Evolutionary conservation across 805 yeast genomes (phyloP).

Genomic region (Komagataella phaffii): DNA sequence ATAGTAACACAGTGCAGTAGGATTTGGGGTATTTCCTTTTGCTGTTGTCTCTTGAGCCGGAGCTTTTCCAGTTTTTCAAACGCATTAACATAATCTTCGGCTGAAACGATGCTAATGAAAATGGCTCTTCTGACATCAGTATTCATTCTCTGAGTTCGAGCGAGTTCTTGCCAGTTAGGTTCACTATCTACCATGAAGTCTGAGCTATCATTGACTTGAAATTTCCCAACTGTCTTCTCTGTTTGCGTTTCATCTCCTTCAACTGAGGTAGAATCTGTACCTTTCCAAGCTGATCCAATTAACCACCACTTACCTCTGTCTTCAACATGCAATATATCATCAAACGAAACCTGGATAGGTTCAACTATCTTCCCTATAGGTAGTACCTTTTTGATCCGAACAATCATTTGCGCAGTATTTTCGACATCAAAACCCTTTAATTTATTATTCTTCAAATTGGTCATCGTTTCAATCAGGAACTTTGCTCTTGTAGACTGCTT

Average conservation of each 20-base stretch:
- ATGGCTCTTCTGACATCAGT: slow-evolving; percentile 92
- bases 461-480: slow-evolving; percentile 74
- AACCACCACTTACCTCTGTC: slow-evolving; percentile 98
- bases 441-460: slow-evolving; percentile 79
- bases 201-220: slow-evolving; percentile 22
- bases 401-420: slow-evolving; percentile 33
- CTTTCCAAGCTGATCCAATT: slow-evolving; percentile 96
- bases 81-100: slow-evolving; percentile 84
- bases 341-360: slow-evolving; percentile 71
- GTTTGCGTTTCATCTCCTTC: not conserved
- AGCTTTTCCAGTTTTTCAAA: slow-evolving; percentile 70
- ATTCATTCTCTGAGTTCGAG: slow-evolving; percentile 82
- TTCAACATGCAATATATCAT: slow-evolving; percentile 67
- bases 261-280: slow-evolving; percentile 22
- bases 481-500: slow-evolving; percentile 42
- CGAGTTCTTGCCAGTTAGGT: slow-evolving; percentile 84
- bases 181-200: slow-evolving; percentile 48
- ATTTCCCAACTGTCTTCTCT: slow-evolving; percentile 4
- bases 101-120: slow-evolving; percentile 89
- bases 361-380: slow-evolving; percentile 45
- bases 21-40: slow-evolving; percentile 77
- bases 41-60: slow-evolving; percentile 64
- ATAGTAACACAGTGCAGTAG: slow-evolving; percentile 74
- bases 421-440: slow-evolving; percentile 41
- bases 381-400: slow-evolving; percentile 49